Evolutionary conservation across 805 yeast genomes (phyloP), one percentile per base, ranked within the genome.

Genomic region (Barnettozyma vustinii): DNA sequence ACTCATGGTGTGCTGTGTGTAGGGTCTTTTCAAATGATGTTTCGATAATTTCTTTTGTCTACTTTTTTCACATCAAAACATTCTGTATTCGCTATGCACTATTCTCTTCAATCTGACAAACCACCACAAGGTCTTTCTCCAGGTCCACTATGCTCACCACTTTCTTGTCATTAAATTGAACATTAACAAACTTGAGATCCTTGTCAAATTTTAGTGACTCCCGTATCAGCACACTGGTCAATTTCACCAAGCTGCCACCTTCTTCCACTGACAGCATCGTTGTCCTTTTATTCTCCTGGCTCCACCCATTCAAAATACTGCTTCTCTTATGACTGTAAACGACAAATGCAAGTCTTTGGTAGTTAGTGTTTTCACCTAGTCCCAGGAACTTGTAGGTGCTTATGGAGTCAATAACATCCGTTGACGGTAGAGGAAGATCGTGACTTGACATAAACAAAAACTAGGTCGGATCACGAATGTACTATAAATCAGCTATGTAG

Each of bases 241-340:
- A 21, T 15, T 32, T 23, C 10, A 48, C 12, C 32, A 48, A 12
- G 4, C 21, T 21, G 9, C 19, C 32, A 27, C 30, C 35, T 10
- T 19, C 39, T 23, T 26, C 26, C 13, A 13, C 8, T 5, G 13
- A 19, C 13, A 48, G n/a, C 2, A n/a, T 44, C 8, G 18, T 21
- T 2, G 37, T 36, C 32, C 27, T 25, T 15, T 44, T 40, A 18
- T 40, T 36, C 16, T 21, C 20, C 35, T 44, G 48, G 33, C 20
- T 20, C 51, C 51, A 48, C 13, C 51, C 51, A 20, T 37, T 26
- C n/a, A 42, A 13, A 13, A 47, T 42, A 70, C 70, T 1, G 10
- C 25, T 16, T 9, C 39, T 18, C 5, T 43, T 33, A 9, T 42
- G 30, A 13, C 26, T 36, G 30, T 37, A 42, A 9, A 47, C 41